Percentiles rank a stretch among this genome's conserved stretches.
These are phyloP conservation scores for Pseudogymnoascus sp. DNA, from an alignment of 2,329 filamentous ascomycete species.

Conservation along the genomic window DNA sequence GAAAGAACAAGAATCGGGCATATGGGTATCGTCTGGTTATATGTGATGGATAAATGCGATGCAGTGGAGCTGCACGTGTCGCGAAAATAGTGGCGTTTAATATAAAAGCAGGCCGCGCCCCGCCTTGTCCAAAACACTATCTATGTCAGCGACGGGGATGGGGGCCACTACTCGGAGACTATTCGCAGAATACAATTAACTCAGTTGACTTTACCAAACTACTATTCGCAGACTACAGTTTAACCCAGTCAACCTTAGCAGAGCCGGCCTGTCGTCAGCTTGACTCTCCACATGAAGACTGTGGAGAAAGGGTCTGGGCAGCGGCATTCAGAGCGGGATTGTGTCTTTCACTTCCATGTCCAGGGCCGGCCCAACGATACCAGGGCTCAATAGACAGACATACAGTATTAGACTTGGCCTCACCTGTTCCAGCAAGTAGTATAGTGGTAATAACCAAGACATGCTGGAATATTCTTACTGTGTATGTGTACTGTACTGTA, in stretches of 20 bases:
- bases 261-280: neutral
- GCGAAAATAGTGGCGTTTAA: conserved; percentile 8
- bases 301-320: neutral
- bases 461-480: neutral
- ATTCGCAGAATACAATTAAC: too few species aligned
- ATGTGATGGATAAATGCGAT: neutral
- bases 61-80: conserved; percentile 2
- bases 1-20: neutral
- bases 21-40: conserved; percentile 1
- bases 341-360: neutral
- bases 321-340: neutral
- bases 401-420: neutral
- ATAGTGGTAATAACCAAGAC: neutral
- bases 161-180: neutral
- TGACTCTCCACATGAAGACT: neutral
- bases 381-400: neutral
- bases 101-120: neutral
- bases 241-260: neutral
- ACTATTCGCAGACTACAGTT: too few species aligned
- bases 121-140: neutral
- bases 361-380: neutral
- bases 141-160: neutral
- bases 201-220: too few species aligned
- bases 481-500: too few species aligned
- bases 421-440: neutral